Conservation (phyloP, 805 yeast genomes). For the Cyberlindnera sargentensis region DNA sequence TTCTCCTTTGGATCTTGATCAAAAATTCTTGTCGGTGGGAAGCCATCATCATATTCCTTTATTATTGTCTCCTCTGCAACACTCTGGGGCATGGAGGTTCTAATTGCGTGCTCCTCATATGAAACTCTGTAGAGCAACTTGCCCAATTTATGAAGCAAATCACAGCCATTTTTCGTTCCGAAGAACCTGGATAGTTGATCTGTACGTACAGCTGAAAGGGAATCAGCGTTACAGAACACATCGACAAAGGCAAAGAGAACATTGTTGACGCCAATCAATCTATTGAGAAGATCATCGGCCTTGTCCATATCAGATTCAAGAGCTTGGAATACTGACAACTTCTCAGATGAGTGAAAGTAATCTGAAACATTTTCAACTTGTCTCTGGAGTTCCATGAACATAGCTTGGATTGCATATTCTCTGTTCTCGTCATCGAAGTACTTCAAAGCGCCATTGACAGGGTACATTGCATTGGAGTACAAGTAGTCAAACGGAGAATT, state of each 20-base stretch:
- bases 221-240: slow-evolving; percentile 47
- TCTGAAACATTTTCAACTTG: slow-evolving; percentile 25
- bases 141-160: slow-evolving; percentile 35
- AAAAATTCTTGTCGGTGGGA: slow-evolving; percentile 37
- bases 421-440: slow-evolving; percentile 49
- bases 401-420: slow-evolving; percentile 35
- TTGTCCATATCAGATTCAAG: slow-evolving; percentile 11
- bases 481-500: slow-evolving; percentile 59
- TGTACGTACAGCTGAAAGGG: slow-evolving; percentile 33
- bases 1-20: slow-evolving; percentile 32
- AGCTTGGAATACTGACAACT: slow-evolving; percentile 22
- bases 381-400: slow-evolving; percentile 28
- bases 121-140: slow-evolving; percentile 43
- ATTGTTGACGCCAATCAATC: slow-evolving; percentile 31
- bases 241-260: slow-evolving; percentile 47
- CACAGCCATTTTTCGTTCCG: slow-evolving; percentile 34
- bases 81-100: slow-evolving; percentile 39
- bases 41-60: slow-evolving; percentile 23
- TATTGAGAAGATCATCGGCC: slow-evolving; percentile 22
- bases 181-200: slow-evolving; percentile 33
- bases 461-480: slow-evolving; percentile 45
- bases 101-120: slow-evolving; percentile 50
- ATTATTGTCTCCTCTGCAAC: slow-evolving; percentile 39
- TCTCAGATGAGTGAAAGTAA: slow-evolving; percentile 20
- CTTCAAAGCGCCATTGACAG: slow-evolving; percentile 47